These are phyloP conservation scores for Dictyostelium citrinum DNA, from an alignment of 78 protist genomes.

Conservation along the genomic window DNA sequence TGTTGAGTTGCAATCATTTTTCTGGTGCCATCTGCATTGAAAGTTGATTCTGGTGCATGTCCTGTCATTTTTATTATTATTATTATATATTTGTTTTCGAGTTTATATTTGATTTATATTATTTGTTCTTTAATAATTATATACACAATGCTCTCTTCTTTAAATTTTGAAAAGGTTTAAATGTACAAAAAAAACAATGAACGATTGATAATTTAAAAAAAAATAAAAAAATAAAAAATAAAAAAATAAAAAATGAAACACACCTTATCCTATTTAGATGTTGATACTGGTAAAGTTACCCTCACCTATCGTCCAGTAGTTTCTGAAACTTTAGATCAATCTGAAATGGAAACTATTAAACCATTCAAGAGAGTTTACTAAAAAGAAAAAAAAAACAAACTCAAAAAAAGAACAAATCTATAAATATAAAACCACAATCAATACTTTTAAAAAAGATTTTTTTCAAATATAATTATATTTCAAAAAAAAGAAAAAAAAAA, in stretches of 20 bases:
- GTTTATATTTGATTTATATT: not conserved
- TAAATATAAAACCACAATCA: not conserved
- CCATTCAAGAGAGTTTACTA: constrained; percentile 77
- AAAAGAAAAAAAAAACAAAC: not conserved
- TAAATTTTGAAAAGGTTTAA: not conserved
- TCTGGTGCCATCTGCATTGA: constrained; percentile 28
- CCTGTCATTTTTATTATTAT: not conserved
- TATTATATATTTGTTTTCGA: not conserved
- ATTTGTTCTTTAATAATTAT: not conserved
- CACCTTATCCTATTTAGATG: constrained; percentile 91
- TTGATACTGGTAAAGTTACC: constrained; percentile 83
- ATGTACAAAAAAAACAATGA: not conserved
- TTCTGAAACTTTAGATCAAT: constrained; percentile 59
- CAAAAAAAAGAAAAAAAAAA: not conserved
- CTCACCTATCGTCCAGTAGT: constrained; percentile 87
- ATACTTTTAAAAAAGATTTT: not conserved
- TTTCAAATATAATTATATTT: not conserved
- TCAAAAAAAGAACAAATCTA: not conserved
- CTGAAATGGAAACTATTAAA: constrained; percentile 74
- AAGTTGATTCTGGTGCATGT: not conserved
- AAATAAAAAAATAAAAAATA: not conserved
- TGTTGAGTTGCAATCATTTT: constrained; percentile 55
- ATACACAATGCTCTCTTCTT: not conserved
- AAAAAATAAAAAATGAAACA: constrained; percentile 91
- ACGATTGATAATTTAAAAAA: not conserved